Evolutionary conservation across 768 basidiomycete genomes (phyloP).

Genomic region (Panellus pusillus): DNA sequence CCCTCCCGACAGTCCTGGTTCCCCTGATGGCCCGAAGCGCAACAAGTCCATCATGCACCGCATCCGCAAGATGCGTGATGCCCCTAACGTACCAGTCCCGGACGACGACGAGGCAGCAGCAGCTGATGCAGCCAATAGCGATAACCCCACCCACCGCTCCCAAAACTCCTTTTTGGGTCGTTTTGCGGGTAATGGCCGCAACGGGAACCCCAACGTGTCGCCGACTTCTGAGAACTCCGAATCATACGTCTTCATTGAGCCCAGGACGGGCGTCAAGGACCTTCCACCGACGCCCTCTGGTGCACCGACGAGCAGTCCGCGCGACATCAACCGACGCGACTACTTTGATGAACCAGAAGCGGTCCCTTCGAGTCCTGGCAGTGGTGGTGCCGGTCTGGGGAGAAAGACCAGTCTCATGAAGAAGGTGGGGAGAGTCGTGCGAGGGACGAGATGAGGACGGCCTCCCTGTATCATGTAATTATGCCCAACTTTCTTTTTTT

Average conservation of each 20-base stretch:
- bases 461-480: constrained; percentile 14
- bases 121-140: constrained; percentile 29
- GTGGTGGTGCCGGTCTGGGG: constrained; percentile 42
- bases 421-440: constrained; percentile 74
- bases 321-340: constrained; percentile 32
- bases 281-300: constrained; percentile 40
- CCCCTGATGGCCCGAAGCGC: constrained; percentile 59
- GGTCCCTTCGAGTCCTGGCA: constrained; percentile 34
- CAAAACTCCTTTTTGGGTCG: constrained; percentile 80
- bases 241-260: constrained; percentile 68
- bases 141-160: constrained; percentile 66
- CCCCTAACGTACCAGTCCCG: constrained; percentile 76
- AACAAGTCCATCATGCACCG: constrained; percentile 85
- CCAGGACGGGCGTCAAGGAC: constrained; percentile 55
- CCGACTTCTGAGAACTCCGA: constrained; percentile 45
- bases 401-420: constrained; percentile 79
- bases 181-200: constrained; percentile 45
- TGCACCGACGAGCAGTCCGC: constrained; percentile 43
- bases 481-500: constrained; percentile 16
- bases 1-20: constrained; percentile 39
- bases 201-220: constrained; percentile 23
- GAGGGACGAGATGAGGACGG: constrained; percentile 44
- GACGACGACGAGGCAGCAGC: constrained; percentile 43
- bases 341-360: constrained; percentile 50
- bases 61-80: constrained; percentile 85